These are phyloP conservation scores for Alternaria brassicicola DNA, from an alignment of 2,329 filamentous ascomycete species.

Conservation along the genomic window DNA sequence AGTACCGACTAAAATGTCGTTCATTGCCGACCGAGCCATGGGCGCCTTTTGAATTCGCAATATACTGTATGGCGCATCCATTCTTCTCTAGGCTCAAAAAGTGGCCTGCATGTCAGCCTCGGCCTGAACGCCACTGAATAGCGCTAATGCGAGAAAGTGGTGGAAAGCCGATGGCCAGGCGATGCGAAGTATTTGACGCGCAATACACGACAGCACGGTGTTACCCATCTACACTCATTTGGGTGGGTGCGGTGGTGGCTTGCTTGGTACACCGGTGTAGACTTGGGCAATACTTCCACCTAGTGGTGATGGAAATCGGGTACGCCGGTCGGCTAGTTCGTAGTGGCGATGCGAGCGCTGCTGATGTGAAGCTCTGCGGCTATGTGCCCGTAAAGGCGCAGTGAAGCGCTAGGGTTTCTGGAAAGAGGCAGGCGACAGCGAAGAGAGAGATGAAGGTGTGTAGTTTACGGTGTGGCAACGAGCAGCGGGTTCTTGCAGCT, in stretches of 20 bases:
- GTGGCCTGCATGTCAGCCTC: neutral
- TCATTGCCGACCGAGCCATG: neutral
- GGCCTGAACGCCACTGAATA: neutral
- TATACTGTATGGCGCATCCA: neutral
- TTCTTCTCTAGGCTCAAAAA: neutral
- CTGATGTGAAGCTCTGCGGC: neutral
- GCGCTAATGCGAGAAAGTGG: neutral
- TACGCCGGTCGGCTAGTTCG: neutral
- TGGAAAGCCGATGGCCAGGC: slow-evolving; percentile 1
- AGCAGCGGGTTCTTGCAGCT: slow-evolving; percentile 8
- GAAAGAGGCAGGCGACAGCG: neutral
- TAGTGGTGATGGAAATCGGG: neutral
- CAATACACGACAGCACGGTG: slow-evolving; percentile 8
- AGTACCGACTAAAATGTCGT: neutral
- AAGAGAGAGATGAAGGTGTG: neutral
- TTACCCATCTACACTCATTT: neutral
- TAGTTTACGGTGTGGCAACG: slow-evolving; percentile 9
- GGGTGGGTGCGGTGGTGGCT: neutral
- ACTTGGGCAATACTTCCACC: neutral
- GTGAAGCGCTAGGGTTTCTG: neutral
- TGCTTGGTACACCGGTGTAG: neutral
- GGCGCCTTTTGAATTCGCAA: neutral
- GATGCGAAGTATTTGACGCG: slow-evolving; percentile 8
- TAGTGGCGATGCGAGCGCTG: neutral
- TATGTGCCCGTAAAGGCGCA: neutral